Evolutionary conservation across 352 stramenopile genomes (phyloP).

Genomic region (Pythium periplocum): DNA sequence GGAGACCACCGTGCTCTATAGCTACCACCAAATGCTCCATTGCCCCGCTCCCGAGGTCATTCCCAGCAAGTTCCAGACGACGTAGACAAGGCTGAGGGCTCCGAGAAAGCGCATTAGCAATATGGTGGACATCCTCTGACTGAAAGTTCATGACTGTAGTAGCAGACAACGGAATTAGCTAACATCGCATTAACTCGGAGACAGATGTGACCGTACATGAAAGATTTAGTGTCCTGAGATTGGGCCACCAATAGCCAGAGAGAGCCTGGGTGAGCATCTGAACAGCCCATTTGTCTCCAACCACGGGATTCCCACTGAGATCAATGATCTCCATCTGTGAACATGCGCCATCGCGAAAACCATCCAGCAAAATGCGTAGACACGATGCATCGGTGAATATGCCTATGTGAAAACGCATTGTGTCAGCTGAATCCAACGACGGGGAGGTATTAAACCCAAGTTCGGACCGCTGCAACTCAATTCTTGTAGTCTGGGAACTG

Average conservation of each 20-base stretch:
- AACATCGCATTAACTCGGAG: no score
- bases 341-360: neutral
- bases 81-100: neutral
- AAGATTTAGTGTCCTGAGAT: constrained; percentile 13
- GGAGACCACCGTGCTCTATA: neutral
- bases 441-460: neutral
- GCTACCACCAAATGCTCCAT: neutral
- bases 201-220: constrained; percentile 5
- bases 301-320: constrained; percentile 18
- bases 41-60: neutral
- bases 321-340: constrained; percentile 7
- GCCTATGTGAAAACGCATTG: constrained; percentile 4
- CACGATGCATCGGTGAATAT: constrained; percentile 8
- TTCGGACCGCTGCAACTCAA: constrained; percentile 35
- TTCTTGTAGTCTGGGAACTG: constrained; percentile 14
- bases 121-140: no score
- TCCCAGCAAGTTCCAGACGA: neutral
- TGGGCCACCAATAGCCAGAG: constrained; percentile 1
- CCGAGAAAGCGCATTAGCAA: no score
- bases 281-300: constrained; percentile 2
- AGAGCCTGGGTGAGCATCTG: constrained; percentile 6
- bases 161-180: no score
- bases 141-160: no score
- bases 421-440: neutral
- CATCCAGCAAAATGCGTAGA: constrained; percentile 6